phyloP scores from a whole-genome alignment of 148 eudicot species.

The Pharnaceum exiguum region DNA sequence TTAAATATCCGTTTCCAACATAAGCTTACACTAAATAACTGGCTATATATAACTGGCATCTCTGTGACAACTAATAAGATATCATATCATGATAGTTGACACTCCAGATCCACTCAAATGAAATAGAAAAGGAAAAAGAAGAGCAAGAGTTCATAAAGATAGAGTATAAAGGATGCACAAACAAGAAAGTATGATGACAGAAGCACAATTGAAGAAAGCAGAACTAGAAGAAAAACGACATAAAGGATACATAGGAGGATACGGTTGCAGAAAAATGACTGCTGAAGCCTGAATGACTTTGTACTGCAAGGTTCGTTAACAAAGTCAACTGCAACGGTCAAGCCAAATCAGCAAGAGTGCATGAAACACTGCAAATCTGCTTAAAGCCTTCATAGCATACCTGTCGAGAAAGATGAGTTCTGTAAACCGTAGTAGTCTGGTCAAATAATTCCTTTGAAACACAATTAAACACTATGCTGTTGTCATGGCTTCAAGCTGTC shows the following conservation, averaged over 20 bases:
- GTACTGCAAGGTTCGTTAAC: constrained; percentile 45
- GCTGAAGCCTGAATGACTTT: constrained; percentile 58
- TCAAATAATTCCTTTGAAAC: constrained; percentile 8
- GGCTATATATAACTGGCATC: too few species aligned
- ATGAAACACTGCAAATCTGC: constrained; percentile 4
- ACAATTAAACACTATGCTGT: neutral
- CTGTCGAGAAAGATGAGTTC: constrained; percentile 9
- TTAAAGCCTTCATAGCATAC: constrained; percentile 11
- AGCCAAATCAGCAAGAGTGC: constrained; percentile 13
- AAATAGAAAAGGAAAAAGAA: too few species aligned
- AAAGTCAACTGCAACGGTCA: constrained; percentile 26
- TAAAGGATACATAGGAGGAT: constrained; percentile 96
- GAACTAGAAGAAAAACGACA: constrained; percentile 13
- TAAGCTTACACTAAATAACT: too few species aligned
- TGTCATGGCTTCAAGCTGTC: neutral
- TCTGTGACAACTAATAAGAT: too few species aligned
- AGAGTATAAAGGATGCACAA: neutral
- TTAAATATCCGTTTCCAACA: too few species aligned
- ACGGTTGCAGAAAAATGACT: constrained; percentile 42
- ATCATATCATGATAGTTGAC: too few species aligned
- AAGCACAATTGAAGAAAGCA: constrained; percentile 1
- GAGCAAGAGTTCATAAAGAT: too few species aligned
- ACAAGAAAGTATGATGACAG: neutral
- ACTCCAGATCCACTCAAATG: too few species aligned
- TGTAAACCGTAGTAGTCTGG: constrained; percentile 7